Percentiles rank a stretch among this genome's conserved stretches.
These are phyloP conservation scores for Lasiodiplodia sp. DNA, from an alignment of 2,329 filamentous ascomycete species.

Conservation along the genomic window DNA sequence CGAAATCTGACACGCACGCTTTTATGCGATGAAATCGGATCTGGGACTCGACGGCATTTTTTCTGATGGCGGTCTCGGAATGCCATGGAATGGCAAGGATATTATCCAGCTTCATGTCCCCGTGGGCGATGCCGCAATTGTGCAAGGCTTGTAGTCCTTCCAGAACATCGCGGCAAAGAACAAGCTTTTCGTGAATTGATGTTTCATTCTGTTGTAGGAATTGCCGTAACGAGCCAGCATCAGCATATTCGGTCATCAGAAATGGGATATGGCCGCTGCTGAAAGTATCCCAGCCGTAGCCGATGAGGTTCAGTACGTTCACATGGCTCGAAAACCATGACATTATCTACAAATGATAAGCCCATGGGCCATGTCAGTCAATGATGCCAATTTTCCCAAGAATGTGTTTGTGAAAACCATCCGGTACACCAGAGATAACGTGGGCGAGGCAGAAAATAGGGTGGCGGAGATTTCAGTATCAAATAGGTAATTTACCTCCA, in stretches of 20 bases:
- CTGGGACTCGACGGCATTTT: too few relatives aligned
- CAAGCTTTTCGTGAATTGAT: conserved; percentile 8
- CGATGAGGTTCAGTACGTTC: conserved; percentile 31
- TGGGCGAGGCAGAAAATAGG: too few relatives aligned
- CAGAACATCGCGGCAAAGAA: conserved; percentile 23
- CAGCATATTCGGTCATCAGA: conserved; percentile 32
- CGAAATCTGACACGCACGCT: conserved; percentile 29
- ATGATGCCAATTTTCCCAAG: accelerated
- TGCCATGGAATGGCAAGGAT: conserved; percentile 8
- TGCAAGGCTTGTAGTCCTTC: conserved; percentile 30
- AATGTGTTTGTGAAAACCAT: neutral
- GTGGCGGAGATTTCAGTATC: neutral
- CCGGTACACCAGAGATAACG: too few relatives aligned
- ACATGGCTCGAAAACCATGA: neutral
- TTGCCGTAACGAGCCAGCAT: conserved; percentile 27
- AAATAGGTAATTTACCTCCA: conserved; percentile 15
- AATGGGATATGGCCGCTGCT: conserved; percentile 29
- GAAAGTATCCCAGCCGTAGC: conserved; percentile 31
- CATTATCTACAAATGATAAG: conserved; percentile 9
- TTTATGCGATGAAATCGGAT: neutral
- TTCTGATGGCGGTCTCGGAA: neutral
- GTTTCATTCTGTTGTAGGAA: neutral
- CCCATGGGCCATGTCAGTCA: too few relatives aligned
- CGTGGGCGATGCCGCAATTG: conserved; percentile 30
- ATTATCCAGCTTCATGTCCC: conserved; percentile 34